Evolutionary conservation across 805 yeast species (phyloP).

Genomic region (Candida qinlingensis): DNA sequence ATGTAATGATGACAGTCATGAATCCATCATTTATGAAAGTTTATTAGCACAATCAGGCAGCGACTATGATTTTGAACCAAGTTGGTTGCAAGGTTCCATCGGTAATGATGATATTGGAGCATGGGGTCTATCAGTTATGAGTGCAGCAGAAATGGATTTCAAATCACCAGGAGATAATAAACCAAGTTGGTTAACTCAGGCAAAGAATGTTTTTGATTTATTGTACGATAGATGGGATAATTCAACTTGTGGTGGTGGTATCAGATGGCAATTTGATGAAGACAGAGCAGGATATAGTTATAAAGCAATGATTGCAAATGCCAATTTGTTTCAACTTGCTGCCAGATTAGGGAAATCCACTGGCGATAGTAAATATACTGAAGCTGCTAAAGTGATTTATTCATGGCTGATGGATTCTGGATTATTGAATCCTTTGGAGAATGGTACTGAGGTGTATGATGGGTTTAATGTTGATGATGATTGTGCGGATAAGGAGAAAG

Average conservation of each 20-base stretch:
- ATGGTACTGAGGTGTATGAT: constrained; percentile 51
- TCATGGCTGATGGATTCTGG: constrained; percentile 51
- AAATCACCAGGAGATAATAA: constrained; percentile 39
- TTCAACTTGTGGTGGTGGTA: constrained; percentile 52
- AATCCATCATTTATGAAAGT: constrained; percentile 51
- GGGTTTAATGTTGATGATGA: constrained; percentile 61
- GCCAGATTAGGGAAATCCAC: constrained; percentile 60
- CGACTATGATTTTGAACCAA: constrained; percentile 52
- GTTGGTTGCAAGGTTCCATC: neutral
- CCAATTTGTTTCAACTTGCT: constrained; percentile 55
- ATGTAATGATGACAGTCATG: constrained; percentile 64
- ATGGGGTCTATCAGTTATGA: constrained; percentile 62
- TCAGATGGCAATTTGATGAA: constrained; percentile 65
- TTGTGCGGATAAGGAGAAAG: constrained; percentile 53
- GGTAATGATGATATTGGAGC: constrained; percentile 57
- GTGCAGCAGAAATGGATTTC: constrained; percentile 56
- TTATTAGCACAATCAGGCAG: constrained; percentile 35
- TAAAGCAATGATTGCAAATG: constrained; percentile 62
- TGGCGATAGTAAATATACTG: constrained; percentile 44
- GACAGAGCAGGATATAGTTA: constrained; percentile 58
- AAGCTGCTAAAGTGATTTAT: constrained; percentile 49
- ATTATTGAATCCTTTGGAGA: constrained; percentile 34
- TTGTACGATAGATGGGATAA: constrained; percentile 57
- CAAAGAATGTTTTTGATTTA: constrained; percentile 53
- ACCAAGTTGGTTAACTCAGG: constrained; percentile 50